Percentiles rank a stretch among this genome's conserved stretches.
These are phyloP conservation scores for Xylariales sp. DNA, from an alignment of 2,329 filamentous ascomycete species.

Conservation along the genomic window DNA sequence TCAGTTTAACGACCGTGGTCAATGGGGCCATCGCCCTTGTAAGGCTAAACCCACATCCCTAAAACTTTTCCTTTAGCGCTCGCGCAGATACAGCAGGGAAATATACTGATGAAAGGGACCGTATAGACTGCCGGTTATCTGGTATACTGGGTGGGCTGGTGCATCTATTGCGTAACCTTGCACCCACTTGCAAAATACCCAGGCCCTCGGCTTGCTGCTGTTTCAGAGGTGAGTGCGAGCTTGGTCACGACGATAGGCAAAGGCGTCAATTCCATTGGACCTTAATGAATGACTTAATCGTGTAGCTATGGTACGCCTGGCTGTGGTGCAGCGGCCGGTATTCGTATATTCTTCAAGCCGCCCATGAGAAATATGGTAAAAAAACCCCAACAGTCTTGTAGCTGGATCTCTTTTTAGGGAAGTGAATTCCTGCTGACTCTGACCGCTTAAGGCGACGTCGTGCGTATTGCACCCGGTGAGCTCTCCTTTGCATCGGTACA, in stretches of 20 bases:
- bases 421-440: no score
- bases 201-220: conserved; percentile 12
- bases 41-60: no score
- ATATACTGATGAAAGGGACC: no score
- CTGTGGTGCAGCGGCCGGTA: conserved; percentile 8
- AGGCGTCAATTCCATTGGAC: not conserved
- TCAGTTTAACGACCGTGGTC: no score
- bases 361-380: conserved; percentile 26
- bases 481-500: conserved; percentile 32
- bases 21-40: no score
- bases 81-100: no score
- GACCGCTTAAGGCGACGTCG: no score
- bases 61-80: no score
- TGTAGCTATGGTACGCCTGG: conserved; percentile 12
- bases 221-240: conserved; percentile 11
- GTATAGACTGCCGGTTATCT: no score
- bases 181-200: conserved; percentile 16
- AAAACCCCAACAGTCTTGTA: no score
- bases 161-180: conserved; percentile 10
- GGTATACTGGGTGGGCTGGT: conserved; percentile 5
- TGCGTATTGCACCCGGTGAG: conserved; percentile 36
- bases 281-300: not conserved
- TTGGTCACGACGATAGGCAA: not conserved
- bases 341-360: conserved; percentile 8
- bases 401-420: no score